phyloP scores from a whole-genome alignment of 1,284 basidiomycete species.

The Fomes fomentarius region DNA sequence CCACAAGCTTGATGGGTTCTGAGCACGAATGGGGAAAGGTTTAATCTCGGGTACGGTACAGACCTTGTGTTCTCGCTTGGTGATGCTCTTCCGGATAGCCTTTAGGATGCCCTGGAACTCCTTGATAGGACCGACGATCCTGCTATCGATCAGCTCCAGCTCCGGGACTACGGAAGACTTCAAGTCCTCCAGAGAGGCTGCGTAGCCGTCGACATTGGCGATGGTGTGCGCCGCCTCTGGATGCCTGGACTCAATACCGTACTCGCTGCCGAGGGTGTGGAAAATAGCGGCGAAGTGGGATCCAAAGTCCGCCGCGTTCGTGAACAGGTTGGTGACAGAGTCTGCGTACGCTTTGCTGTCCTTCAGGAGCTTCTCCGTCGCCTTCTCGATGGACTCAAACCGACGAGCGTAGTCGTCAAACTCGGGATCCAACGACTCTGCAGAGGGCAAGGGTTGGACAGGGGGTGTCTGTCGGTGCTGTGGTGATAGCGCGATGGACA shows the following conservation, averaged over 20 bases:
- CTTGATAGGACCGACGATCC: constrained; percentile 86
- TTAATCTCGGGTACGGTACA: neutral
- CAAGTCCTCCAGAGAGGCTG: constrained; percentile 83
- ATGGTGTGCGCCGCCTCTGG: constrained; percentile 83
- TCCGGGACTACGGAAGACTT: constrained; percentile 83
- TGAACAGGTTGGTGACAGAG: constrained; percentile 82
- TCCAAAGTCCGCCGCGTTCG: constrained; percentile 77
- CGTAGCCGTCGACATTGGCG: constrained; percentile 74
- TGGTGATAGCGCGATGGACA: constrained; percentile 1
- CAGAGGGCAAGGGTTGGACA: constrained; percentile 3
- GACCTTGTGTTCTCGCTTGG: constrained; percentile 96
- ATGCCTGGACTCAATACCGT: constrained; percentile 78
- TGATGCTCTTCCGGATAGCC: constrained; percentile 90
- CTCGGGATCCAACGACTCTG: constrained; percentile 87
- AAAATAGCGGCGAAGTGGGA: constrained; percentile 81
- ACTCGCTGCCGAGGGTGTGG: constrained; percentile 82
- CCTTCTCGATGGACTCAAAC: constrained; percentile 79
- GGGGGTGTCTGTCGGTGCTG: constrained; percentile 8
- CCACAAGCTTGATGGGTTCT: constrained; percentile 66
- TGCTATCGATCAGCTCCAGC: constrained; percentile 91
- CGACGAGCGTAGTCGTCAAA: constrained; percentile 84
- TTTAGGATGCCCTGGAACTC: constrained; percentile 90
- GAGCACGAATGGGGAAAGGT: neutral
- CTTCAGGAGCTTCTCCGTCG: constrained; percentile 89
- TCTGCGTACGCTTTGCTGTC: constrained; percentile 91